phyloP scores from a whole-genome alignment of 176 grass and related monocot genomes.

The Tillandsia fasciculata region DNA sequence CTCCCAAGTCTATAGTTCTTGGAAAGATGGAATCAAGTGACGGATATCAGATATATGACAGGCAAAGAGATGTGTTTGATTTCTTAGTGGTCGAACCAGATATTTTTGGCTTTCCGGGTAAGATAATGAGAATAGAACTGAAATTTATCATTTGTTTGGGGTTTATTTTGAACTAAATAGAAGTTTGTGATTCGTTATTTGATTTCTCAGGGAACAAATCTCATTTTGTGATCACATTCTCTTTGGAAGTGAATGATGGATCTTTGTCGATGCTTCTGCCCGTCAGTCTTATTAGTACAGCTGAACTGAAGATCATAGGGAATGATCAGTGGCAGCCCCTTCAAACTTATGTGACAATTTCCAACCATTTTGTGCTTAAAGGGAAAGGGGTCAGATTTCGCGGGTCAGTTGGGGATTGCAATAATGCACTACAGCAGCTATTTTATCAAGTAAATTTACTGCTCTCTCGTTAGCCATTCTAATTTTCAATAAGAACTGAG shows the following conservation, averaged over 20 bases:
- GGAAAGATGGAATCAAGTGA: constrained; percentile 36
- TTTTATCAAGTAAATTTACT: constrained; percentile 49
- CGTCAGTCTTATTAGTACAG: constrained; percentile 16
- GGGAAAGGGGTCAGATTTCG: constrained; percentile 54
- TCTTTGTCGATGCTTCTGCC: constrained; percentile 37
- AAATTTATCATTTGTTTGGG: background rate
- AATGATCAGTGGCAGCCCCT: constrained; percentile 46
- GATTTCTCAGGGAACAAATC: constrained; percentile 50
- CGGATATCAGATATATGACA: constrained; percentile 53
- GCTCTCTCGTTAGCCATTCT: background rate
- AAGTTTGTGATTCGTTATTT: background rate
- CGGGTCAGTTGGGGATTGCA: constrained; percentile 42
- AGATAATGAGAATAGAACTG: background rate
- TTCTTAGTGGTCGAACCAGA: constrained; percentile 61
- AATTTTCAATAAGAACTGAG: background rate
- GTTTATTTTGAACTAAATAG: background rate
- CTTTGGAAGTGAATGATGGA: constrained; percentile 64
- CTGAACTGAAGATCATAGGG: constrained; percentile 37
- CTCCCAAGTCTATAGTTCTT: constrained; percentile 55
- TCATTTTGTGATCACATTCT: constrained; percentile 44
- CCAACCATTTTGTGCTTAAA: constrained; percentile 48
- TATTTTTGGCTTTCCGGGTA: constrained; percentile 56
- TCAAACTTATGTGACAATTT: constrained; percentile 50
- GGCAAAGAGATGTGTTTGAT: constrained; percentile 44
- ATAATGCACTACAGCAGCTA: constrained; percentile 45